Evolutionary conservation across 2,329 filamentous ascomycete genomes (phyloP).

Genomic region (Aspergillus phoenicis): DNA sequence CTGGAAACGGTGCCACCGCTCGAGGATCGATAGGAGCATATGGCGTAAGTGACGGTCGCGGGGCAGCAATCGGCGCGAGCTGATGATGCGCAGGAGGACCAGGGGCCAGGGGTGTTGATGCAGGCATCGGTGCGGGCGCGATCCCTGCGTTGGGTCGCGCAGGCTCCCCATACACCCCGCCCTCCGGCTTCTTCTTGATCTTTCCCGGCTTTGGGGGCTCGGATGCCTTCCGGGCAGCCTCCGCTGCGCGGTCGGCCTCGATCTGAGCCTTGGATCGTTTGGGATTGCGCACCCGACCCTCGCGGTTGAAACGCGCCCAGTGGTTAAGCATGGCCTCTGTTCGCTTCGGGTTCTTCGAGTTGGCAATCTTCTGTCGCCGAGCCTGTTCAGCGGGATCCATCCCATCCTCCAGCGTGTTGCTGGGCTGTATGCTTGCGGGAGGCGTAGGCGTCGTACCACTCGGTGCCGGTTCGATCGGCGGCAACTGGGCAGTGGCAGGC

Average conservation of each 20-base stretch:
- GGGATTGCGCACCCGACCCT: constrained; percentile 47
- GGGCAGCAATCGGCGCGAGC: constrained; percentile 23
- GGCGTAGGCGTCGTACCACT: constrained; percentile 11
- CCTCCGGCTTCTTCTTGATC: constrained; percentile 30
- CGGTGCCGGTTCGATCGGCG: constrained; percentile 27
- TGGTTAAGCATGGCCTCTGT: constrained; percentile 50
- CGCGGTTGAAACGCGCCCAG: constrained; percentile 47
- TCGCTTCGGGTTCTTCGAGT: constrained; percentile 48
- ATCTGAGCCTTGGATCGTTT: constrained; percentile 50
- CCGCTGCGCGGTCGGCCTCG: constrained; percentile 41
- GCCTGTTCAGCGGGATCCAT: constrained; percentile 35
- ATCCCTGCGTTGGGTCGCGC: constrained; percentile 24
- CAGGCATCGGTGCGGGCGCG: constrained; percentile 23
- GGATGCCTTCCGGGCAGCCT: constrained; percentile 30
- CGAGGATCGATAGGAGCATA: constrained; percentile 35
- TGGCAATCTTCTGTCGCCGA: constrained; percentile 43
- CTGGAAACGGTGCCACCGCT: constrained; percentile 22
- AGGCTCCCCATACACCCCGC: constrained; percentile 22
- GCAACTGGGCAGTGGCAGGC: constrained; percentile 20
- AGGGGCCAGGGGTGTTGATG: constrained; percentile 18
- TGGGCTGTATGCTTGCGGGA: constrained; percentile 14
- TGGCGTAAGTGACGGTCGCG: constrained; percentile 25
- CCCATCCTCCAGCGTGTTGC: constrained; percentile 26
- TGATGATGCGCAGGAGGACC: constrained; percentile 21
- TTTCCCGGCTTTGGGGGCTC: constrained; percentile 29